phyloP scores from a whole-genome alignment of 371 early-diverging fungal genomes.

The Saksenaea vasiformis region DNA sequence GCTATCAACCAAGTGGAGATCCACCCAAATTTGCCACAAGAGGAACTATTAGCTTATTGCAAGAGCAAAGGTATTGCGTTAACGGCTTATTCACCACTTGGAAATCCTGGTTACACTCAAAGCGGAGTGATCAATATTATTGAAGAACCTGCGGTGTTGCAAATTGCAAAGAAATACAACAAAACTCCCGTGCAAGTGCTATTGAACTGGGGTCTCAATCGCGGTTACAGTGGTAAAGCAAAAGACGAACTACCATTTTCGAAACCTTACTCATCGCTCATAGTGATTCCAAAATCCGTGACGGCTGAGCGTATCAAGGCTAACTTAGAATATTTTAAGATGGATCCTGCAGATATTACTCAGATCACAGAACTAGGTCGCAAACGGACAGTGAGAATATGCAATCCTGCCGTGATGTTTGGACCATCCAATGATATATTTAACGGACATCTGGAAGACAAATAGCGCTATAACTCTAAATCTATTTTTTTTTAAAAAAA shows the following conservation, averaged over 20 bases:
- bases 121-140: constrained; percentile 18
- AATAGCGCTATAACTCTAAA: too few species aligned
- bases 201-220: constrained; percentile 76
- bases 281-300: constrained; percentile 63
- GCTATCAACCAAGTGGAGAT: constrained; percentile 80
- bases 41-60: constrained; percentile 41
- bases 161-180: constrained; percentile 72
- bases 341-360: constrained; percentile 38
- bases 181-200: constrained; percentile 73
- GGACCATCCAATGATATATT: constrained; percentile 37
- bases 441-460: too few species aligned
- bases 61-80: constrained; percentile 40
- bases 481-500: too few species aligned
- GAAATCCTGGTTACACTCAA: constrained; percentile 31
- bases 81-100: constrained; percentile 52
- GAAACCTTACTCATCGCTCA: constrained; percentile 17
- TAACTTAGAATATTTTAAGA: constrained; percentile 41
- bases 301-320: constrained; percentile 47
- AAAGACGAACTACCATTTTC: neutral
- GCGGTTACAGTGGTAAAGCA: constrained; percentile 49
- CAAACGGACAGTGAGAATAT: constrained; percentile 27
- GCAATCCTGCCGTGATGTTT: constrained; percentile 36
- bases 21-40: constrained; percentile 56
- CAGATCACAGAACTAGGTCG: constrained; percentile 30
- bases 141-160: constrained; percentile 31